Conservation (phyloP, 805 yeast genomes). For the Huiozyma naganishii region DNA sequence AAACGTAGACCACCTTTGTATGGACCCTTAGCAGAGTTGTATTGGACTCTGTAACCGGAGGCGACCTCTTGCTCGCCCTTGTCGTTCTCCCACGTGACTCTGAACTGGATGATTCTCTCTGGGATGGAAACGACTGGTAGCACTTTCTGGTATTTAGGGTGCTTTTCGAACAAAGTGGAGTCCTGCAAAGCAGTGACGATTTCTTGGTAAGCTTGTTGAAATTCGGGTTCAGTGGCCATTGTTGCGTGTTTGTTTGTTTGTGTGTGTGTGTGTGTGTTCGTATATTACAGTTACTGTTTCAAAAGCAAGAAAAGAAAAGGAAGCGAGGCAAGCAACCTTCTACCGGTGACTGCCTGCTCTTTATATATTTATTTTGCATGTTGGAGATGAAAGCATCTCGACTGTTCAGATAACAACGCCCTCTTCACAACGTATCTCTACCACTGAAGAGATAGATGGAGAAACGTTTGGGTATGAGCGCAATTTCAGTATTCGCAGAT, state of each 20-base stretch:
- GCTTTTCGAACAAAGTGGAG: constrained; percentile 78
- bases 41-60: constrained; percentile 97
- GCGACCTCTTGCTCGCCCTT: constrained; percentile 83
- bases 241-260: not conserved
- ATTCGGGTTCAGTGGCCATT: constrained; percentile 72
- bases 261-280: not conserved
- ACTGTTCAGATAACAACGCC: no score
- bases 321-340: not conserved
- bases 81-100: constrained; percentile 98
- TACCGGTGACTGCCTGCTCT: not conserved
- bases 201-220: constrained; percentile 97
- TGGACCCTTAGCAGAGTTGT: constrained; percentile 97
- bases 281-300: not conserved
- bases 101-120: constrained; percentile 91
- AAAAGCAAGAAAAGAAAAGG: not conserved
- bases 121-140: constrained; percentile 88
- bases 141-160: constrained; percentile 83
- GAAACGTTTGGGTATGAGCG: no score
- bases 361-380: not conserved
- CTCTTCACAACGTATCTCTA: no score
- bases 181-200: constrained; percentile 78
- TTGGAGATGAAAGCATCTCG: no score
- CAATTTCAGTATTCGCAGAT: not conserved
- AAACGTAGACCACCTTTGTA: constrained; percentile 98
- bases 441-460: no score